Base-by-base conservation (phyloP, 2,329 filamentous ascomycete species). In the Malbranchea cinnamomea region DNA sequence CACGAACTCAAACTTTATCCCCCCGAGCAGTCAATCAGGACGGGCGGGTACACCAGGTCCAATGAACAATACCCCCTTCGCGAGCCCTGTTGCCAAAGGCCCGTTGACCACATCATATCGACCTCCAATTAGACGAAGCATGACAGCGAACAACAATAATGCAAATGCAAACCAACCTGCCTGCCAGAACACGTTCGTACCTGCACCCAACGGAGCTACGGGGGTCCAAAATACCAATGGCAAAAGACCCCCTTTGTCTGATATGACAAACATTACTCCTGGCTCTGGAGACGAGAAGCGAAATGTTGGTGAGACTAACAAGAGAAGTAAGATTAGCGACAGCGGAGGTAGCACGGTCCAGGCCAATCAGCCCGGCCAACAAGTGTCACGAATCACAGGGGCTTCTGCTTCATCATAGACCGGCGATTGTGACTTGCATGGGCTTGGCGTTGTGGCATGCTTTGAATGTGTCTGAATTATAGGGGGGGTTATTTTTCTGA, bases 161-260 rank as follows among this genome's bases (percentile, higher is more conserved):
- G 10, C 22, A 18, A n/a, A 22, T 13, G 3, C 14, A n/a, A 15
- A 16, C 19, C 18, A 28, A 23, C 23, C 22, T 19, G 16, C n/a
- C 23, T 11, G n/a, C 25, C 10, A 21, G 14, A 28, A 34, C 27
- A 6, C 23, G 28, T 25, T 34, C 32, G 10, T 34, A 34, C 23
- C 23, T 17, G 8, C 33, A 29, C 10, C 30, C 30, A 10, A 25
- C 23, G n/a, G n/a, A n/a, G 16, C 7, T 16, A 28, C 16, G 9
- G 6, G 13, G 19, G 16, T 15, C 5, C 35, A 39, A 20, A 41
- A 41, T 22, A 16, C 42, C 4, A 55, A 57, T 16, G 53, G 54
- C 6, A 60, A 59, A 37, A 50, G 59, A 20, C 57, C 55, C 15
- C 57, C 59, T 5, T 39, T 62, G 15, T 50, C 44, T n/a, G 59